Base-by-base conservation (phyloP, 176 grass and related monocot genomes). In the Otatea glauca region DNA sequence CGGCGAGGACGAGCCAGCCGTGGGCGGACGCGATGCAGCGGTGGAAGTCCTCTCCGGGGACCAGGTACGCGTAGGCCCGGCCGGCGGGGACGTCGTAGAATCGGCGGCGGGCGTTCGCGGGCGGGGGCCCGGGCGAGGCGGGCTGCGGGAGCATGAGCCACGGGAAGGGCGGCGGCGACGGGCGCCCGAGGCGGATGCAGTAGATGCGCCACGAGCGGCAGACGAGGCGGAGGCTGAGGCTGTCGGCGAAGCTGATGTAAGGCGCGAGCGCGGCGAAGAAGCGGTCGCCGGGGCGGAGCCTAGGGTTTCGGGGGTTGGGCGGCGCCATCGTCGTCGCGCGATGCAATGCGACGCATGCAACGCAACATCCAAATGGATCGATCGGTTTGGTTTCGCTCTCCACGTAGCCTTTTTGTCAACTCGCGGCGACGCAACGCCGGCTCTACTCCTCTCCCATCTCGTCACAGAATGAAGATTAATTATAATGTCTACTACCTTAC, bases 121-220 rank as follows among this genome's bases (percentile, higher is more conserved):
- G 76, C 13, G 37, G 29, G n/a, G 73, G 45, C 2, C 55, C 18
- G 41, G 12, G 74, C 18, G 9, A 2, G 20, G 67, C 10, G 24
- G 62, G 75, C 75, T 83, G 62, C 34, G 88, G 83, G 65, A 90
- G 88, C 83, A 90, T 81, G 44, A 90, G 83, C 88, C 83, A 90
- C 24, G 88, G 83, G 83, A 90, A 90, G 10, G 83, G 88, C 55
- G 87, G 88, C 24, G 83, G 78, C 17, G 45, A 48, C 49, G 45
- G 13, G 45, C 72, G 47, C 72, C 88, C 78, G 37, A 65, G 1
- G 65, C 60, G 79, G 72, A 38, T 78, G 88, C 64, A 72, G 55
- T 42, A 38, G 64, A 18, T 38, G 13, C 88, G 88, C 71, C 78
- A 90, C 44, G 45, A 5, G 35, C 48, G 83, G 83, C 38, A 77